Evolutionary conservation across 306 rosid genomes (phyloP), one percentile per base, ranked within the genome.

Genomic region (Casuarina equisetifolia): DNA sequence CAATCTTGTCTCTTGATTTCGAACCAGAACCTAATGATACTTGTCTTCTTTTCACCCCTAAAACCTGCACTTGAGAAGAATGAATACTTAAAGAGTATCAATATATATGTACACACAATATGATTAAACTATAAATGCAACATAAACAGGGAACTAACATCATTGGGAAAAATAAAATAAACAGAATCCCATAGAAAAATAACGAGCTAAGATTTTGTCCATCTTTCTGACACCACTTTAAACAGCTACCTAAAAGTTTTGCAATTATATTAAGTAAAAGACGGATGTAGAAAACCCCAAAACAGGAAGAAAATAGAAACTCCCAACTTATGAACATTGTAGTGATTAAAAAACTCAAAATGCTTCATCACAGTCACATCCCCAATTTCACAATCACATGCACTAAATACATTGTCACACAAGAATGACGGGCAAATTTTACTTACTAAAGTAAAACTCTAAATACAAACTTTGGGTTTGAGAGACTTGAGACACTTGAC

Each of bases 1-100:
- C 94, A 10, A 84, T 89, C 85, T 94, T 94, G 74, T 90, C 97
- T 80, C 97, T 89, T 53, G 97, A 94, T 85, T 94, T 94, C 61
- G 97, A 91, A 48, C 98, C 98, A 8, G 90, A 88, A 61, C 92
- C 92, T 63, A 94, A 6, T 5, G 93, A 90, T 10, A 94, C 84
- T 66, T 92, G 97, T 73, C 98, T 84, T 78, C 86, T 80, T 80
- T 92, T 90, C 48, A 94, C 97, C 36, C 95, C 92, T 81, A 90
- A 87, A 78, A 94, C 94, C 98, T 94, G 90, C 7, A 72, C 73
- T 82, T 55, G 70, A 74, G 8, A 72, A 77, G 38, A 83, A 32
- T 17, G 43, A 52, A 5, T 13, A 5, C 49, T 69, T 49, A 45
- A 9, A 52, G 32, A 63, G 3, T 69, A 32, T 58, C 43, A 45